Conservation (phyloP, 116 monocot species). For the Posidonia oceanica region DNA sequence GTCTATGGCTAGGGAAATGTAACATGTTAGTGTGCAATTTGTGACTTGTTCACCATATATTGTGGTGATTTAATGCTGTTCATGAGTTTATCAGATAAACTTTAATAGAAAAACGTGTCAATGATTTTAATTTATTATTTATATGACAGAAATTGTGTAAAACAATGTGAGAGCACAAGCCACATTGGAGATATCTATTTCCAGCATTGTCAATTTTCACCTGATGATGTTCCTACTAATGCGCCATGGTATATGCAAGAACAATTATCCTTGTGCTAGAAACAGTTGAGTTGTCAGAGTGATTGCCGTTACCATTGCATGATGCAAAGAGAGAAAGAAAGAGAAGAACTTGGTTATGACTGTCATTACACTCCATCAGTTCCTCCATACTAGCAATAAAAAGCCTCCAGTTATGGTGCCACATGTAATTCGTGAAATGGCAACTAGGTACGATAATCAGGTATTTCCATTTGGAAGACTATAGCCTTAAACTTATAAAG, state of each 20-base stretch:
- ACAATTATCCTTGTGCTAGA: slow-evolving; percentile 70
- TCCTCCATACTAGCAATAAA: slow-evolving; percentile 53
- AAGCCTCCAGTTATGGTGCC: slow-evolving; percentile 74
- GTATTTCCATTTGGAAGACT: slow-evolving; percentile 15
- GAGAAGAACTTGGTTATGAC: slow-evolving; percentile 44
- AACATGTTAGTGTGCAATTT: no score
- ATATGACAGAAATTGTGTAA: no score
- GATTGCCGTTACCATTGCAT: slow-evolving; percentile 86
- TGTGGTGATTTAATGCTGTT: no score
- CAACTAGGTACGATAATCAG: slow-evolving; percentile 59
- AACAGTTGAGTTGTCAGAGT: slow-evolving; percentile 66
- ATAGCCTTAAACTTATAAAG: neutral
- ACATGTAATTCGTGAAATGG: slow-evolving; percentile 52
- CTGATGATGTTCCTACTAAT: slow-evolving; percentile 24
- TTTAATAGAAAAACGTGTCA: no score
- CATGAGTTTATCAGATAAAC: no score
- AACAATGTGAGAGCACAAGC: no score
- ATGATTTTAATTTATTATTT: no score
- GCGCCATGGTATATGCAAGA: slow-evolving; percentile 84
- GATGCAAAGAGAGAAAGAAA: slow-evolving; percentile 70
- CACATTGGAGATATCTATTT: no score
- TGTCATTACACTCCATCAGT: no score
- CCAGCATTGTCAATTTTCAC: slow-evolving; percentile 47
- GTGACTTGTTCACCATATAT: no score
- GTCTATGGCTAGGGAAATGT: no score